Base-by-base conservation (phyloP, 352 stramenopile species). In the Phytophthora kernoviae region DNA sequence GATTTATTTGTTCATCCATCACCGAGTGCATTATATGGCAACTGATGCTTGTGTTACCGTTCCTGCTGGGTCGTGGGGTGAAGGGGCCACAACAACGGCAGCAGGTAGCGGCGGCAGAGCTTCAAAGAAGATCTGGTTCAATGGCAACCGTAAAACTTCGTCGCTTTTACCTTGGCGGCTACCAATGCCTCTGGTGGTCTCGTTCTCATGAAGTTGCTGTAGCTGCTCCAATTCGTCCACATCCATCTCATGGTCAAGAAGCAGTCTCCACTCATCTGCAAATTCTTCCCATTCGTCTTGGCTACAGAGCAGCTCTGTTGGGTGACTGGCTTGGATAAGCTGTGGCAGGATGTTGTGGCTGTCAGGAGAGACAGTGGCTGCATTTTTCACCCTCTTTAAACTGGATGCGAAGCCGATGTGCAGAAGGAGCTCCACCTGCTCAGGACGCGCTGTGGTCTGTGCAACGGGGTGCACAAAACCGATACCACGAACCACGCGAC, bases 401-500 rank as follows among this genome's bases (percentile, higher is more conserved):
- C 68, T 87, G 0, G 81, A 75, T 0, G 85, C 84, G 48, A 90
- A 93, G 14, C 81, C 85, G 3, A 93, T 65, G 37, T 91, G 83
- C 14, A 94, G 67, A 11, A 90, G 49, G 11, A 87, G 47, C 33
- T 92, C 79, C 11, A 91, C 75, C 1, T 69, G 67, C 22, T 79
- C 64, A 0, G 75, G 75, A 15, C 73, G 59, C 1, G 76, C 68
- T 1, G 59, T 87, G 2, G 78, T 88, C 45, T 84, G 77, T 14
- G 81, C 70, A 9, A 75, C 65, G n/a, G 68, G 74, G 34, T 82
- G 70, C 1, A 91, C 61, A 42, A 83, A 88, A 0, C 82, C 84
- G 39, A 94, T 77, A 33, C 84, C 84, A 15, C 68, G 70, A 22
- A 93, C 51, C 12, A 91, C 51, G 5, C 74, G 69, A 11, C 68